Evolutionary conservation across 176 grass and related monocot species (phyloP).

Genomic region (Eragrostis curvula): DNA sequence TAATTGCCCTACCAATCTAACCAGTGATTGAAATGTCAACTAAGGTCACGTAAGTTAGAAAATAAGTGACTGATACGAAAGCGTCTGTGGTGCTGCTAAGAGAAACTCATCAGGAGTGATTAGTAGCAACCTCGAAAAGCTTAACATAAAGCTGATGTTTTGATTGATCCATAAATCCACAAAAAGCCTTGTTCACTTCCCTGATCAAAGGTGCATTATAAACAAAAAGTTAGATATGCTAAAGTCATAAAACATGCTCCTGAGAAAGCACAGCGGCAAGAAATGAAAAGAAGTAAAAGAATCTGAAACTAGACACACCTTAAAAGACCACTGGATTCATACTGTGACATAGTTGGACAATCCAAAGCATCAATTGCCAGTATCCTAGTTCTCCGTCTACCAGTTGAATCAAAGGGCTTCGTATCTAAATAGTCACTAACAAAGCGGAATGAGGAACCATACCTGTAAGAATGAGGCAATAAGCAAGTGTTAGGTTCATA

Average conservation of each 20-base stretch:
- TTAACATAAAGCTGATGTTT: constrained; percentile 47
- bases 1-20: neutral
- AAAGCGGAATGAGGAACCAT: constrained; percentile 85
- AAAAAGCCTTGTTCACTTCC: constrained; percentile 91
- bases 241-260: neutral
- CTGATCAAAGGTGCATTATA: constrained; percentile 38
- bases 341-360: constrained; percentile 65
- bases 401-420: constrained; percentile 69
- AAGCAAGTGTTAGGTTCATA: constrained; percentile 10
- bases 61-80: neutral
- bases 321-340: constrained; percentile 62
- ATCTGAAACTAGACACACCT: constrained; percentile 51
- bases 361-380: constrained; percentile 88
- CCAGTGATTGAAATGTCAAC: neutral
- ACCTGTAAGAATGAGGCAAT: constrained; percentile 41
- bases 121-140: constrained; percentile 56
- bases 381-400: constrained; percentile 79
- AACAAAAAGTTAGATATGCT: constrained; percentile 4
- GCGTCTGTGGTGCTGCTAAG: neutral
- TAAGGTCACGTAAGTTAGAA: neutral
- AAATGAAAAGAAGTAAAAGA: neutral
- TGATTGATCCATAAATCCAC: constrained; percentile 72
- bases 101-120: neutral
- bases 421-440: constrained; percentile 73
- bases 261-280: neutral